phyloP scores from a whole-genome alignment of 257 asterid genomes.

The Solanum sitiens region DNA sequence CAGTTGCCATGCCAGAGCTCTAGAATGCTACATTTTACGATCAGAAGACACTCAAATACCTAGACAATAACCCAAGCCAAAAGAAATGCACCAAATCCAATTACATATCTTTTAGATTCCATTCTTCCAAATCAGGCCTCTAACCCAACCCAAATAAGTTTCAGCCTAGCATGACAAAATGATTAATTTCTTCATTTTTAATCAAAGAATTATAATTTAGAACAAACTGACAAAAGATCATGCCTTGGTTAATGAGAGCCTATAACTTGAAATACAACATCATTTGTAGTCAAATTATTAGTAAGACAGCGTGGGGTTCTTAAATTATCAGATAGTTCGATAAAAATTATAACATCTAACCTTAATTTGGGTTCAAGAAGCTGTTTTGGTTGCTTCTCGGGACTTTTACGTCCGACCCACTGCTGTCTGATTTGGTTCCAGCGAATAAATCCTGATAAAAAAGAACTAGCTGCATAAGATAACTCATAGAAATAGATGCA shows the following conservation, averaged over 20 bases:
- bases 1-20: background rate
- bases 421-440: conserved; percentile 77
- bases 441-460: conserved; percentile 44
- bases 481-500: background rate
- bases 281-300: background rate
- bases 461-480: conserved; percentile 3
- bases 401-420: conserved; percentile 54
- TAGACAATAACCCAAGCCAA: background rate
- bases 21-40: background rate
- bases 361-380: conserved; percentile 55
- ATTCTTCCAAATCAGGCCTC: background rate
- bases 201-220: background rate
- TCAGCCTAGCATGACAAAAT: background rate
- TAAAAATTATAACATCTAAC: conserved; percentile 17
- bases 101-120: background rate
- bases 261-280: background rate
- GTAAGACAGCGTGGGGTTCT: background rate
- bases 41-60: background rate
- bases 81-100: background rate
- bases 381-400: conserved; percentile 17
- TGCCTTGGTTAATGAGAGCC: background rate
- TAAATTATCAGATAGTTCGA: background rate
- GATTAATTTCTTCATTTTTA: background rate
- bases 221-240: background rate
- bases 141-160: background rate